Evolutionary conservation across 1,139 yeast genomes (phyloP).

Genomic region (Trichomonascaceae sp.): DNA sequence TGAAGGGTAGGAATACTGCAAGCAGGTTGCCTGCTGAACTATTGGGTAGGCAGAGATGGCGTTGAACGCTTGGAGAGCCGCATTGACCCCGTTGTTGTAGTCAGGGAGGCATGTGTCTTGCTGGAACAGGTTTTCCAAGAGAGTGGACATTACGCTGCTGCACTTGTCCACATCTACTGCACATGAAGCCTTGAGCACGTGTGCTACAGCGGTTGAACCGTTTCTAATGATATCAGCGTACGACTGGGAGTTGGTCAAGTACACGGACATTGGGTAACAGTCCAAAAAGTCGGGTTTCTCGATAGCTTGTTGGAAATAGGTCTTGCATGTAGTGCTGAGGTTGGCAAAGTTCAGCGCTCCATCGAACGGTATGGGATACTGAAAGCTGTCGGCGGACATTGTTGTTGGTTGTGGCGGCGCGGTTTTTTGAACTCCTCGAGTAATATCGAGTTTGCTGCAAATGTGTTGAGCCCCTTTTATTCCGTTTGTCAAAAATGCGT

Average conservation of each 20-base stretch:
- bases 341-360: slow-evolving; percentile 22
- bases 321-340: slow-evolving; percentile 18
- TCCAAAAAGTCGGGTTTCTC: slow-evolving; percentile 14
- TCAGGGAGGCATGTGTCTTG: slow-evolving; percentile 14
- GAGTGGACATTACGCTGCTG: slow-evolving; percentile 14
- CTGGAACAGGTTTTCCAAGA: slow-evolving; percentile 11
- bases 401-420: neutral
- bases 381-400: slow-evolving; percentile 1
- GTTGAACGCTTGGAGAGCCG: slow-evolving; percentile 21
- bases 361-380: slow-evolving; percentile 20
- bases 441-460: neutral
- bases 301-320: slow-evolving; percentile 18
- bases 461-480: no score
- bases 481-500: no score
- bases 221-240: slow-evolving; percentile 16
- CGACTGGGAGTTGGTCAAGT: slow-evolving; percentile 20
- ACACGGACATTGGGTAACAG: slow-evolving; percentile 24
- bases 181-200: slow-evolving; percentile 18
- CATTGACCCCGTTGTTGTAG: slow-evolving; percentile 16
- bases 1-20: no score
- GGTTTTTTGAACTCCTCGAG: neutral
- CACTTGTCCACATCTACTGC: slow-evolving; percentile 15
- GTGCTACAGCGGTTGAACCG: slow-evolving; percentile 17
- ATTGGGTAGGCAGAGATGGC: slow-evolving; percentile 18
- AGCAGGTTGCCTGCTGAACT: slow-evolving; percentile 20